Conservation (phyloP, 2,329 filamentous ascomycete species). For the Monosporascus cannonballus region DNA sequence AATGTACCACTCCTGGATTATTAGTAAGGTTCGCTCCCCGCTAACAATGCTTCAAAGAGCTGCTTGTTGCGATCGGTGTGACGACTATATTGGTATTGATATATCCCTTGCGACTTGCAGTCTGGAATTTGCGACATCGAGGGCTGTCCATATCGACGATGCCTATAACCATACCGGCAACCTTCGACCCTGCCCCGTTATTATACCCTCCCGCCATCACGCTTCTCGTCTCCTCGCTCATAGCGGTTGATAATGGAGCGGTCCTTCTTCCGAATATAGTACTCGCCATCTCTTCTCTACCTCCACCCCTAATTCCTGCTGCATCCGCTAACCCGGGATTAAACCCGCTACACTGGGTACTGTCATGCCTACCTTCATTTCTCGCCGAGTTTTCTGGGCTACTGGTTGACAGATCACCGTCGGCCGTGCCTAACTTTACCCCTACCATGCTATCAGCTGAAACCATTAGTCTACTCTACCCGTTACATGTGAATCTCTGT, state of each 20-base stretch:
- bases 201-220: slow-evolving; percentile 78
- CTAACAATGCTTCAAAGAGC: slow-evolving; percentile 31
- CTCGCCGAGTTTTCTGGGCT: slow-evolving; percentile 33
- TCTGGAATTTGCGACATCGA: slow-evolving; percentile 39
- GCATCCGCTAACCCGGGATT: slow-evolving; percentile 49
- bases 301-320: slow-evolving; percentile 64
- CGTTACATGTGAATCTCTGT: slow-evolving; percentile 74
- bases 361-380: slow-evolving; percentile 65
- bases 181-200: slow-evolving; percentile 90
- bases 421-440: not conserved
- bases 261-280: slow-evolving; percentile 73
- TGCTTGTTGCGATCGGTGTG: slow-evolving; percentile 29
- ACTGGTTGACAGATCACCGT: slow-evolving; percentile 15
- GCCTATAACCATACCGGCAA: slow-evolving; percentile 54
- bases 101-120: slow-evolving; percentile 56
- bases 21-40: not conserved
- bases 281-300: slow-evolving; percentile 73
- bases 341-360: slow-evolving; percentile 69
- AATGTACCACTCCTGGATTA: slow-evolving; percentile 9
- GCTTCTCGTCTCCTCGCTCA: slow-evolving; percentile 67
- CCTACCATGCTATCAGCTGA: slow-evolving; percentile 43
- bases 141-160: slow-evolving; percentile 31
- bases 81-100: slow-evolving; percentile 35
- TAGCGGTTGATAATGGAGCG: slow-evolving; percentile 55
- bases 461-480: slow-evolving; percentile 62